A percentile compares a stretch with the other conserved stretches of the same genome.
phyloP scores from a whole-genome alignment of 2,329 filamentous ascomycete genomes.

The Acarospora socialis region DNA sequence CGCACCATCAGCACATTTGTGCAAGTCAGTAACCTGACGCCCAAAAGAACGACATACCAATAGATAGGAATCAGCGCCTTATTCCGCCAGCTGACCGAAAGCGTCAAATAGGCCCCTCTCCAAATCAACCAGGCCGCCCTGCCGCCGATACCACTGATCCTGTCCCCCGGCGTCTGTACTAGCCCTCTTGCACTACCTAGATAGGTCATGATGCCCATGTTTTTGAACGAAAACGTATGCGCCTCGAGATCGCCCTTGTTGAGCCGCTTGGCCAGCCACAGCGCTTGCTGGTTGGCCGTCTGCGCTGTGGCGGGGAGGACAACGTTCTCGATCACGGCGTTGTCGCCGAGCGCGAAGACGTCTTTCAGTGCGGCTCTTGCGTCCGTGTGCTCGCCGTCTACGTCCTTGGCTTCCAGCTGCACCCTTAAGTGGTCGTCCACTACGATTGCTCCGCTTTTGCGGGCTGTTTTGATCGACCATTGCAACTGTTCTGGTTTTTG shows the following conservation, averaged over 20 bases:
- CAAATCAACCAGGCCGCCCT: conserved; percentile 10
- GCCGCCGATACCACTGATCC: conserved; percentile 5
- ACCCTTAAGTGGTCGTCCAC: conserved; percentile 43
- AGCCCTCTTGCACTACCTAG: conserved; percentile 43
- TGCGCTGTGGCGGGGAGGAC: conserved; percentile 16
- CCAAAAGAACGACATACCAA: conserved; percentile 6
- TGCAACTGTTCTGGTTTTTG: conserved; percentile 11
- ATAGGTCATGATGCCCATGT: conserved; percentile 46
- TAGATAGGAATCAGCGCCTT: conserved; percentile 10
- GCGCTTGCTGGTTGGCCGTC: conserved; percentile 15
- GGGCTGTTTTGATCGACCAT: conserved; percentile 38
- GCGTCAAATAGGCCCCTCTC: conserved; percentile 10
- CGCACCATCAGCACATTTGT: too few relatives aligned
- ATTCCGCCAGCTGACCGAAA: conserved; percentile 11
- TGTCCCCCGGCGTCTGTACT: conserved; percentile 29
- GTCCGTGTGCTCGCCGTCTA: conserved; percentile 11
- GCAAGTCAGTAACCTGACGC: conserved; percentile 4
- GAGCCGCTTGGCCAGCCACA: conserved; percentile 14
- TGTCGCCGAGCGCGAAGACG: conserved; percentile 20
- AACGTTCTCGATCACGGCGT: conserved; percentile 16
- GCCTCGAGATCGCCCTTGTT: conserved; percentile 26
- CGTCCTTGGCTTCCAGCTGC: conserved; percentile 31
- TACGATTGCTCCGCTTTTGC: conserved; percentile 34
- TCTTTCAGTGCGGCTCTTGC: conserved; percentile 4
- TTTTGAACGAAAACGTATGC: conserved; percentile 38